Evolutionary conservation across 108 stramenopile genomes (phyloP).

Genomic region (Skeletonema costatum): DNA sequence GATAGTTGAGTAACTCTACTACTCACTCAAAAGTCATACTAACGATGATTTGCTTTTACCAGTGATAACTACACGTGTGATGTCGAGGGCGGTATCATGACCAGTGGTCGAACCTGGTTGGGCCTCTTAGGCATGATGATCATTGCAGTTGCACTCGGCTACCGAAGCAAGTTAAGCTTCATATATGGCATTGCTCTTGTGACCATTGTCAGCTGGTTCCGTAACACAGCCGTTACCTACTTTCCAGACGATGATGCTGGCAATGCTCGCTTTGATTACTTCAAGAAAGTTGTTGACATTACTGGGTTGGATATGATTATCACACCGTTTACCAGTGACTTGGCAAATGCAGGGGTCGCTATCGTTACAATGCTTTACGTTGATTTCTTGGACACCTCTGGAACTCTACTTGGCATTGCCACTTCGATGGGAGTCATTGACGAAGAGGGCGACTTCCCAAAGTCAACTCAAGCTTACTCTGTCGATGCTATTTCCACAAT

Average conservation of each 20-base stretch:
- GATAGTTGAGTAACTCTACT: background rate
- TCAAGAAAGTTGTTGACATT: constrained; percentile 58
- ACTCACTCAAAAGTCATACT: background rate
- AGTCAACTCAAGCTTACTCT: constrained; percentile 47
- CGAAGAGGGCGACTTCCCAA: constrained; percentile 70
- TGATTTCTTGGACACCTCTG: constrained; percentile 68
- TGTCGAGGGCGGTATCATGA: constrained; percentile 58
- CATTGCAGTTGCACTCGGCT: constrained; percentile 45
- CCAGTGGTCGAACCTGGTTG: constrained; percentile 56
- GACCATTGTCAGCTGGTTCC: constrained; percentile 66
- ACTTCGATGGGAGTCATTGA: constrained; percentile 47
- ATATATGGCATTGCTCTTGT: constrained; percentile 63
- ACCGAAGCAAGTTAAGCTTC: constrained; percentile 43
- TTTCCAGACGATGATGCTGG: constrained; percentile 59
- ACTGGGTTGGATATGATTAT: constrained; percentile 46
- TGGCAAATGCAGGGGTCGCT: constrained; percentile 48
- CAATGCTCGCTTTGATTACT: constrained; percentile 62
- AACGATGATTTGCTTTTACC: background rate
- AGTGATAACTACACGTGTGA: constrained; percentile 74
- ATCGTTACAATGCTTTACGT: constrained; percentile 61
- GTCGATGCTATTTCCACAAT: constrained; percentile 70
- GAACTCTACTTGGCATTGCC: constrained; percentile 53
- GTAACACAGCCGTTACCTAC: constrained; percentile 59
- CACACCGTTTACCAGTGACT: constrained; percentile 38
- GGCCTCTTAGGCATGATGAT: constrained; percentile 64